Conservation (phyloP, 2,329 filamentous ascomycete genomes). For the Orbilia blumenaviensis region DNA sequence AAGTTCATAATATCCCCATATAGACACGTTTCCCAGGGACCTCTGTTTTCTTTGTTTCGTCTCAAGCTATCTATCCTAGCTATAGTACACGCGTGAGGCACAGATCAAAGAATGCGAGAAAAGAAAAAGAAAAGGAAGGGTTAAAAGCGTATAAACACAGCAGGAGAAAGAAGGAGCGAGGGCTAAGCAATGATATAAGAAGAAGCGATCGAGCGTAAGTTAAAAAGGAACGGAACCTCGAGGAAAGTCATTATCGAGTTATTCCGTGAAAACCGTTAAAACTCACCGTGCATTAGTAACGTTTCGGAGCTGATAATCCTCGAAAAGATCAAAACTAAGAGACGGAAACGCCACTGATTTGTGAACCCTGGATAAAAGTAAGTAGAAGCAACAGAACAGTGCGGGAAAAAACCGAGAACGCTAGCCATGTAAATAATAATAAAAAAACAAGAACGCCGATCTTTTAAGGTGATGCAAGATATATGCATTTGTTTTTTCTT, state of each 20-base stretch:
- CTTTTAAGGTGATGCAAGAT: constrained; percentile 35
- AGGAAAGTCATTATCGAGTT: constrained; percentile 16
- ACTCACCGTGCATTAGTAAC: constrained; percentile 7
- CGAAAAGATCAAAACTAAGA: background rate
- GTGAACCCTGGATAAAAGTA: background rate
- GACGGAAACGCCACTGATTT: constrained; percentile 5
- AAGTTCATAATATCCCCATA: constrained; percentile 1
- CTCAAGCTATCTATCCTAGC: constrained; percentile 15
- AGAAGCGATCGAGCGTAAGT: background rate
- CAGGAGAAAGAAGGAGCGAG: background rate
- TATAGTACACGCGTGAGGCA: background rate
- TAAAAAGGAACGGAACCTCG: background rate
- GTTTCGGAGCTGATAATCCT: background rate
- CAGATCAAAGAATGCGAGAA: background rate
- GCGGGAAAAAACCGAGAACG: constrained; percentile 10
- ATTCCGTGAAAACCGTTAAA: background rate
- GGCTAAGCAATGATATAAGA: background rate
- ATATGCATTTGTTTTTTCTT: constrained; percentile 37
- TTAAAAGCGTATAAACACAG: background rate
- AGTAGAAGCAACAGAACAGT: background rate
- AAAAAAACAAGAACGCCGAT: constrained; percentile 23
- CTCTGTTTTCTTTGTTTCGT: background rate
- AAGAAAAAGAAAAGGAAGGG: background rate
- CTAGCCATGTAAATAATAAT: background rate
- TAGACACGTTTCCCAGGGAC: background rate